phyloP scores from a whole-genome alignment of 2,329 filamentous ascomycete species.

The Paraconiothyrium brasiliense region DNA sequence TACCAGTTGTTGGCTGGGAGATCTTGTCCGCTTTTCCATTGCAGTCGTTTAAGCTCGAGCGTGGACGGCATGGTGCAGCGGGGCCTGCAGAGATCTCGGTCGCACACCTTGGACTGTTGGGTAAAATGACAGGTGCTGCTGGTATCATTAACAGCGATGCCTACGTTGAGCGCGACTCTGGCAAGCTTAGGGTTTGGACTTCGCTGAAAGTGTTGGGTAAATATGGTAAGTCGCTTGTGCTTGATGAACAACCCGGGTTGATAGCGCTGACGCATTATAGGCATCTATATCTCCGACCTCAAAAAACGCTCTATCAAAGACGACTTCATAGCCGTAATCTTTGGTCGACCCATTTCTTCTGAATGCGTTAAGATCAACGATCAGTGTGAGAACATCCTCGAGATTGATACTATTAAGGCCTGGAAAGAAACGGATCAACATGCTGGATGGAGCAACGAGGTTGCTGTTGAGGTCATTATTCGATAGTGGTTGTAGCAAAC shows the following conservation, averaged over 20 bases:
- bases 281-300: constrained; percentile 79
- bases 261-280: constrained; percentile 52
- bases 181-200: constrained; percentile 71
- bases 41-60: constrained; percentile 59
- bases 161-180: constrained; percentile 64
- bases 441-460: constrained; percentile 76
- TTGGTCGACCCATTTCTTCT: constrained; percentile 73
- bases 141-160: constrained; percentile 74
- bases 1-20: constrained; percentile 77
- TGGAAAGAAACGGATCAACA: constrained; percentile 79
- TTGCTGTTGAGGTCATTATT: constrained; percentile 45
- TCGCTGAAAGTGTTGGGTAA: constrained; percentile 82
- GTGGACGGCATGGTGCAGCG: constrained; percentile 50
- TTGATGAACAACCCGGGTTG: not conserved
- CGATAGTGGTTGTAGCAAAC: constrained; percentile 24
- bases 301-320: constrained; percentile 67
- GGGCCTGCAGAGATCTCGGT: constrained; percentile 58
- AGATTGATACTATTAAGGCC: constrained; percentile 78
- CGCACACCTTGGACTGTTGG: constrained; percentile 79
- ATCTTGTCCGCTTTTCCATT: constrained; percentile 80
- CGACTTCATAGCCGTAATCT: constrained; percentile 78
- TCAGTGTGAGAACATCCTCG: constrained; percentile 68
- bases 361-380: constrained; percentile 70
- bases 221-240: constrained; percentile 62
- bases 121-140: constrained; percentile 89